Evolutionary conservation across 2,329 filamentous ascomycete genomes (phyloP).

Genomic region (Hymenoscyphus occultus): DNA sequence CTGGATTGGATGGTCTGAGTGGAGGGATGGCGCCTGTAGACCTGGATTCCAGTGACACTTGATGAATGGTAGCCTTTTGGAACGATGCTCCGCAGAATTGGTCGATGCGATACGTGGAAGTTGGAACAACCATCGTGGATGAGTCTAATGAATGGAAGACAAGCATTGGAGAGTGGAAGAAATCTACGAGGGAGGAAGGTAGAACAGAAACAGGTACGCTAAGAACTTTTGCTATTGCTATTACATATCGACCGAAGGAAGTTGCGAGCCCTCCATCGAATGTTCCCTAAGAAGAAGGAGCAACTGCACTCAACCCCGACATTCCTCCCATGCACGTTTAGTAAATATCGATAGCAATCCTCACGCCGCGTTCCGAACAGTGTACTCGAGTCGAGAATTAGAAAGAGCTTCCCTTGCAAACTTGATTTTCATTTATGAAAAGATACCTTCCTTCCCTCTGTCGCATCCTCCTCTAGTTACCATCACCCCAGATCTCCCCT

Average conservation of each 20-base stretch:
- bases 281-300: too few species aligned
- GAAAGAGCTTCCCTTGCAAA: background rate
- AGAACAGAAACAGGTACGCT: background rate
- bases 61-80: too few species aligned
- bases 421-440: background rate
- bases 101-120: background rate
- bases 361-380: background rate
- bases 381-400: background rate
- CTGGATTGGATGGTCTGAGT: background rate
- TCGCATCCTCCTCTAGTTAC: background rate
- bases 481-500: background rate
- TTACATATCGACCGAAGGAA: too few species aligned
- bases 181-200: background rate
- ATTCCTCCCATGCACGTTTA: too few species aligned
- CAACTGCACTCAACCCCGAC: too few species aligned
- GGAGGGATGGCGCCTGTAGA: background rate
- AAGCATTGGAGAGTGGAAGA: background rate
- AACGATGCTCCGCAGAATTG: background rate
- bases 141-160: background rate
- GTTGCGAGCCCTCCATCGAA: too few species aligned
- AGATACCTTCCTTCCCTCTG: background rate
- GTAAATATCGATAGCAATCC: too few species aligned
- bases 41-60: too few species aligned
- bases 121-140: background rate
- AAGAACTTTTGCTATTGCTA: too few species aligned